These are phyloP conservation scores for Irpex rosettiformis DNA, from an alignment of 1,284 basidiomycete species.

Conservation along the genomic window DNA sequence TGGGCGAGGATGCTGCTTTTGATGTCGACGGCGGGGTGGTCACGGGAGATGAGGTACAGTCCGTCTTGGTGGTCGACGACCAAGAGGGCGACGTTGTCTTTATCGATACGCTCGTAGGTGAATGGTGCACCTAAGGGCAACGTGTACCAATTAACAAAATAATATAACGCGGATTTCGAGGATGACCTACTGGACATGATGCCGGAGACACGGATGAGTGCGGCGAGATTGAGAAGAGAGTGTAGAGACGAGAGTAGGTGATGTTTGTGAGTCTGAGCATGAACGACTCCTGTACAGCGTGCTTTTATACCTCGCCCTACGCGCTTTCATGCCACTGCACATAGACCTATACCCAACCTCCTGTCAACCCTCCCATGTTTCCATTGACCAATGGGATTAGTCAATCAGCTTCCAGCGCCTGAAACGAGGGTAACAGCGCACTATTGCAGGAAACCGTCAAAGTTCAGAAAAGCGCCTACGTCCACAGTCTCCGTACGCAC, in stretches of 20 bases:
- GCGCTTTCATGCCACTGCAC: background rate
- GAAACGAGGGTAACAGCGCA: background rate
- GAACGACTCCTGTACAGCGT: too few species aligned
- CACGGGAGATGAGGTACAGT: conserved; percentile 40
- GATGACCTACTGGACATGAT: too few species aligned
- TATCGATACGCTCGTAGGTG: conserved; percentile 40
- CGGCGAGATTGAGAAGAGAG: too few species aligned
- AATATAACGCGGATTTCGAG: too few species aligned
- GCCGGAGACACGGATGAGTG: too few species aligned
- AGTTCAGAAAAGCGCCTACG: background rate
- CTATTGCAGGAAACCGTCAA: background rate
- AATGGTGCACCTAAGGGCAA: conserved; percentile 15
- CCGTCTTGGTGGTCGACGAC: conserved; percentile 47
- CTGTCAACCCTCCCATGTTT: background rate
- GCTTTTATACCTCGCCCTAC: too few species aligned
- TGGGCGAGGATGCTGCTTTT: conserved; percentile 44
- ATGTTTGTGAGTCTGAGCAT: too few species aligned
- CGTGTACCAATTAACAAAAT: background rate
- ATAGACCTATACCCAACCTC: background rate
- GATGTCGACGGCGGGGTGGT: conserved; percentile 35
- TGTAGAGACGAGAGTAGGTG: too few species aligned
- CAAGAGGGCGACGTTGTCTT: conserved; percentile 38
- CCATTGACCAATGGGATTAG: background rate
- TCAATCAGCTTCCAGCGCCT: background rate
- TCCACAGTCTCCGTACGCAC: background rate